Conservation (phyloP, 805 yeast species). For the Metschnikowia santaceciliae region DNA sequence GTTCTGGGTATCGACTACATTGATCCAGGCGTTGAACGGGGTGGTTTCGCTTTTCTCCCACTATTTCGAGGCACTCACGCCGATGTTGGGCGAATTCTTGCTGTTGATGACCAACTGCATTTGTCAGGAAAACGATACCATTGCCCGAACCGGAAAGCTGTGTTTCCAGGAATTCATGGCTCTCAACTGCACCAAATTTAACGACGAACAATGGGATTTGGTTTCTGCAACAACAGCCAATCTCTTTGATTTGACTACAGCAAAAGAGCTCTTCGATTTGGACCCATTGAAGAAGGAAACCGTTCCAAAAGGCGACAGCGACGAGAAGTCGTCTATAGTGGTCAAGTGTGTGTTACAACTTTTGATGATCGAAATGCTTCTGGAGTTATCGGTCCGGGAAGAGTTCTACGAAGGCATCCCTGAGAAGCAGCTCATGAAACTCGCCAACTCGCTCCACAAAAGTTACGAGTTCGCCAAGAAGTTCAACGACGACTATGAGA, state of each 20-base stretch:
- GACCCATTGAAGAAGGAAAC: conserved; percentile 41
- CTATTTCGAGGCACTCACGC: conserved; percentile 72
- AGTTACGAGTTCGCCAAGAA: conserved; percentile 81
- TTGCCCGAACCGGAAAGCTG: conserved; percentile 89
- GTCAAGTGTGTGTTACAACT: conserved; percentile 89
- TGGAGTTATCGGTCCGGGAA: conserved; percentile 73
- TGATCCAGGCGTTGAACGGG: conserved; percentile 90
- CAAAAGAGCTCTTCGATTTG: conserved; percentile 70
- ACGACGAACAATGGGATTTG: conserved; percentile 67
- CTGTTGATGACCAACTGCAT: conserved; percentile 79
- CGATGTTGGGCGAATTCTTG: conserved; percentile 74
- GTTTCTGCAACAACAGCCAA: conserved; percentile 61
- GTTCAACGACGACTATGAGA: conserved; percentile 84
- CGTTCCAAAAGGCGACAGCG: neutral
- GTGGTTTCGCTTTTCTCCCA: conserved; percentile 79
- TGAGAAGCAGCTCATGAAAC: conserved; percentile 51
- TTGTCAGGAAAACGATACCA: conserved; percentile 95
- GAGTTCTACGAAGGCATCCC: conserved; percentile 69
- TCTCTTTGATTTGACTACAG: conserved; percentile 80
- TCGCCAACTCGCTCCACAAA: conserved; percentile 57
- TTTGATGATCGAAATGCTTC: conserved; percentile 78
- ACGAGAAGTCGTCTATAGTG: conserved; percentile 65
- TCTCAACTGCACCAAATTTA: conserved; percentile 68
- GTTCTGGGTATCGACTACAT: conserved; percentile 94
- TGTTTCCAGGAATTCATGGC: conserved; percentile 77